These are phyloP conservation scores for Sporisorium sorghi DNA, from an alignment of 1,284 basidiomycete genomes.

Conservation along the genomic window DNA sequence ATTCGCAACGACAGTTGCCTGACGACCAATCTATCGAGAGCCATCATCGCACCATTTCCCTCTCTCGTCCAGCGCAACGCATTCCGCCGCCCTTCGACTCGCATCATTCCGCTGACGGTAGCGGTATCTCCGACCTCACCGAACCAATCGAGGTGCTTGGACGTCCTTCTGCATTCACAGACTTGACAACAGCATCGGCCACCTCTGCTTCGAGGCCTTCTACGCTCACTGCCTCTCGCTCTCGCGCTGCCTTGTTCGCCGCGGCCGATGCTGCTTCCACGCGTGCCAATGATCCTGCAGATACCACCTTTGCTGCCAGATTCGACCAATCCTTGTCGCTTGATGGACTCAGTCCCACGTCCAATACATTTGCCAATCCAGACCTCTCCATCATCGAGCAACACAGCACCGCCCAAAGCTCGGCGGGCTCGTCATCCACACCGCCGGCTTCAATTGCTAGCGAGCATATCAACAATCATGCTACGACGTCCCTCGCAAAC, in stretches of 20 bases:
- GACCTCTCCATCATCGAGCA: slow-evolving; percentile 4
- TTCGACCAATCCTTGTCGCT: slow-evolving; percentile 21
- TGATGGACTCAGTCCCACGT: background rate
- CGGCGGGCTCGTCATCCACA: slow-evolving; percentile 11
- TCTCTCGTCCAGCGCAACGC: slow-evolving; percentile 23
- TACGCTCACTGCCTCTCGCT: slow-evolving; percentile 12
- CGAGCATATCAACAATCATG: slow-evolving; percentile 4
- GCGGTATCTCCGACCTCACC: slow-evolving; percentile 16
- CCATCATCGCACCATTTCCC: slow-evolving; percentile 29
- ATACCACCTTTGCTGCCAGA: slow-evolving; percentile 27
- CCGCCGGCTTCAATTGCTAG: slow-evolving; percentile 10
- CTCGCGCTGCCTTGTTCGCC: slow-evolving; percentile 25
- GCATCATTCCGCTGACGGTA: background rate
- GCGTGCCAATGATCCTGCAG: slow-evolving; percentile 10
- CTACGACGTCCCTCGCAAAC: slow-evolving; percentile 6
- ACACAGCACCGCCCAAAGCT: background rate
- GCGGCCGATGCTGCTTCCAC: slow-evolving; percentile 29
- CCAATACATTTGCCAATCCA: background rate
- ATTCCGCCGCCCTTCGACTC: background rate
- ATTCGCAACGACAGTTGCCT: slow-evolving; percentile 2
- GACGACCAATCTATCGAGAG: slow-evolving; percentile 9
- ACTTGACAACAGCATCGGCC: background rate
- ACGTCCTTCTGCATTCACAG: slow-evolving; percentile 16
- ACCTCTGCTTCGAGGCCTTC: slow-evolving; percentile 5
- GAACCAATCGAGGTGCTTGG: slow-evolving; percentile 43